phyloP scores from a whole-genome alignment of 352 stramenopile species.

The Phytophthora melonis region DNA sequence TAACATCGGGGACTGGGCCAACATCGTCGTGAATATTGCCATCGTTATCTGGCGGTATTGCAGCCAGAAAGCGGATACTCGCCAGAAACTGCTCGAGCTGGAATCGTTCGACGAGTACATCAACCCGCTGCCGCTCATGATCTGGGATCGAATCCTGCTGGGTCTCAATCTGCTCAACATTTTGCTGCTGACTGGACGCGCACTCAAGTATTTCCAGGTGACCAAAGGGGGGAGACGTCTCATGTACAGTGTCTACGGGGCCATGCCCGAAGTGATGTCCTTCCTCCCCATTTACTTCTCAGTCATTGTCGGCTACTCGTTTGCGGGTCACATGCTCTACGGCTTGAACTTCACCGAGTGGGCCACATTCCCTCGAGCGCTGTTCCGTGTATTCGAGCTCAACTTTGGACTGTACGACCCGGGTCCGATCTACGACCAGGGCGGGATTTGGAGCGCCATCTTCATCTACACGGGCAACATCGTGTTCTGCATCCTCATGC shows the following conservation, averaged over 20 bases:
- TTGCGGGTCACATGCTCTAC: constrained; percentile 76
- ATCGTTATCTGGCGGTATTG: constrained; percentile 73
- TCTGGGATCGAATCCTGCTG: constrained; percentile 71
- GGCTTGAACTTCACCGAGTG: constrained; percentile 70
- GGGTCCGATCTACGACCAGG: constrained; percentile 71
- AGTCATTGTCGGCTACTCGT: constrained; percentile 76
- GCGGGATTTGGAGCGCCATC: constrained; percentile 67
- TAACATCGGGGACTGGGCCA: constrained; percentile 73
- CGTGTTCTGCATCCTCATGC: constrained; percentile 82
- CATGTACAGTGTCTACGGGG: constrained; percentile 75
- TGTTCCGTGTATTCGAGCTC: constrained; percentile 80
- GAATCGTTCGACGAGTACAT: constrained; percentile 71
- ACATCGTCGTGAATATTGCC: constrained; percentile 62
- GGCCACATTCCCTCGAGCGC: constrained; percentile 63
- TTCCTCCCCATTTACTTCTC: constrained; percentile 77
- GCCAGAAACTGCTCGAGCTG: constrained; percentile 53
- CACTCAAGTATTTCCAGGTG: constrained; percentile 81
- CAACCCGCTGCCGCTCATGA: constrained; percentile 50
- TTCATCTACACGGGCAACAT: constrained; percentile 78
- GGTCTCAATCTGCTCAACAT: constrained; percentile 77
- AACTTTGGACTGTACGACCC: constrained; percentile 80
- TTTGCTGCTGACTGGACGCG: constrained; percentile 63
- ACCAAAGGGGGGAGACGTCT: constrained; percentile 67
- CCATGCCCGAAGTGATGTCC: constrained; percentile 77
- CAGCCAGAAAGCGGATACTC: constrained; percentile 50